A percentile compares a stretch with the other conserved stretches of the same genome.
phyloP scores from a whole-genome alignment of 75 land plant species.

The Cunninghamia lanceolata region DNA sequence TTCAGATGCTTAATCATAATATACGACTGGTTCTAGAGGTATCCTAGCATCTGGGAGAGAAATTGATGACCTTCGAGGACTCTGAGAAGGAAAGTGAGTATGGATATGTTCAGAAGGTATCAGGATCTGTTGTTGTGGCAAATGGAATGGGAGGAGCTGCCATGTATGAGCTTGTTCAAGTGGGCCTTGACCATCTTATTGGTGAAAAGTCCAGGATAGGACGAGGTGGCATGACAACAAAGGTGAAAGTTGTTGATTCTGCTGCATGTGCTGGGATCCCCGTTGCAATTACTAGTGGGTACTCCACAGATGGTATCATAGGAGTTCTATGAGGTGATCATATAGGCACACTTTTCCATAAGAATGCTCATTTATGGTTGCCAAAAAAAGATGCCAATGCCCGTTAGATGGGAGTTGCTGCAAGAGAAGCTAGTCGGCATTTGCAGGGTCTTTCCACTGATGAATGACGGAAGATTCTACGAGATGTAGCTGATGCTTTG shows the following conservation, averaged over 20 bases:
- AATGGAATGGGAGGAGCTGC: too few species aligned
- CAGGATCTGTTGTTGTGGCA: too few species aligned
- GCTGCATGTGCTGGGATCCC: constrained; percentile 86
- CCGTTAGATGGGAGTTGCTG: constrained; percentile 92
- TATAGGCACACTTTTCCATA: constrained; percentile 88
- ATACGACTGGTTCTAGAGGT: too few species aligned
- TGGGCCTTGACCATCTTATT: too few species aligned
- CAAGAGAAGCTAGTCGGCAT: constrained; percentile 73
- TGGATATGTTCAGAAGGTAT: constrained; percentile 96
- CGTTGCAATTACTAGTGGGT: constrained; percentile 93
- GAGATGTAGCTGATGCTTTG: constrained; percentile 80
- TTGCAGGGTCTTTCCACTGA: constrained; percentile 80
- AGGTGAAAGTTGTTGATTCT: constrained; percentile 81
- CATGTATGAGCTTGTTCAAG: too few species aligned
- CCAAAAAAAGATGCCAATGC: constrained; percentile 48
- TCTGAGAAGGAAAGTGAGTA: constrained; percentile 96
- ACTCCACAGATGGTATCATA: constrained; percentile 54
- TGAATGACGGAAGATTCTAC: constrained; percentile 64
- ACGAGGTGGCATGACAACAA: constrained; percentile 97
- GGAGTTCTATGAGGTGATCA: constrained; percentile 77
- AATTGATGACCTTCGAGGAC: constrained; percentile 85
- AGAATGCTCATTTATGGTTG: constrained; percentile 67
- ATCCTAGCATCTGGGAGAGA: too few species aligned
- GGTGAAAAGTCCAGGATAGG: constrained; percentile 93
- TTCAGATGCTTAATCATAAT: too few species aligned